Evolutionary conservation across 2,329 filamentous ascomycete species (phyloP).

Genomic region (Monilinia aucupariae): DNA sequence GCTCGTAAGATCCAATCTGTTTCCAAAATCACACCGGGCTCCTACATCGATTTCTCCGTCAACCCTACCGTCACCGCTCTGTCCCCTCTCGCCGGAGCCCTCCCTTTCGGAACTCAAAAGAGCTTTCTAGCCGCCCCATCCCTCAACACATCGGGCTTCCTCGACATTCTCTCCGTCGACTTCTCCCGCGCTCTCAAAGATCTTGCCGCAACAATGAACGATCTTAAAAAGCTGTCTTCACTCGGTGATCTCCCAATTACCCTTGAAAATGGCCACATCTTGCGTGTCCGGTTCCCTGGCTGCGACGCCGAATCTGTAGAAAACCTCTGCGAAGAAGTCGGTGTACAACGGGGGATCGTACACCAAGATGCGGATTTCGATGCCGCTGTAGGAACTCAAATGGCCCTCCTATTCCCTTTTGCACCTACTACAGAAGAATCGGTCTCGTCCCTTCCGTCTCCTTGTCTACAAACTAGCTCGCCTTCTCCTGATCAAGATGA

Average conservation of each 20-base stretch:
- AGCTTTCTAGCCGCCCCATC: constrained; percentile 46
- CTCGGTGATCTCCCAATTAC: constrained; percentile 80
- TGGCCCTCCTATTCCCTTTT: constrained; percentile 81
- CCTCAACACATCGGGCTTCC: constrained; percentile 75
- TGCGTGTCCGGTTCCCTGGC: constrained; percentile 81
- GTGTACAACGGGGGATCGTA: constrained; percentile 73
- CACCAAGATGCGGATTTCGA: constrained; percentile 73
- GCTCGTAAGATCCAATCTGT: constrained; percentile 59
- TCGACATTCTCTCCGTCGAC: constrained; percentile 80
- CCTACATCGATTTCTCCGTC: constrained; percentile 82
- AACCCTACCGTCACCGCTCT: constrained; percentile 88
- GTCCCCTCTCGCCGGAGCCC: constrained; percentile 57
- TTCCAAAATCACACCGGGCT: constrained; percentile 58
- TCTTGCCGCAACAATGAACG: constrained; percentile 69
- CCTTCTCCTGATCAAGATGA: constrained; percentile 31
- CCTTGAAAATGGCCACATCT: constrained; percentile 56
- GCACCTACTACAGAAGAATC: constrained; percentile 52
- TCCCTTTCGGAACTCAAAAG: constrained; percentile 41
- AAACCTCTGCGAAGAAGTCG: constrained; percentile 76
- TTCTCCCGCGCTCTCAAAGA: constrained; percentile 85
- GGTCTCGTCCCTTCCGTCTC: constrained; percentile 24
- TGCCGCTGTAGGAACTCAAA: constrained; percentile 56
- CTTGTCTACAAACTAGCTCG: constrained; percentile 20
- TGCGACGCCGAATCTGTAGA: constrained; percentile 81
- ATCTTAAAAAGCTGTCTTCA: constrained; percentile 69